Percentiles rank a stretch among this genome's conserved stretches.
Conservation (phyloP, 768 basidiomycete genomes). For the Amanita pallidorosea region DNA sequence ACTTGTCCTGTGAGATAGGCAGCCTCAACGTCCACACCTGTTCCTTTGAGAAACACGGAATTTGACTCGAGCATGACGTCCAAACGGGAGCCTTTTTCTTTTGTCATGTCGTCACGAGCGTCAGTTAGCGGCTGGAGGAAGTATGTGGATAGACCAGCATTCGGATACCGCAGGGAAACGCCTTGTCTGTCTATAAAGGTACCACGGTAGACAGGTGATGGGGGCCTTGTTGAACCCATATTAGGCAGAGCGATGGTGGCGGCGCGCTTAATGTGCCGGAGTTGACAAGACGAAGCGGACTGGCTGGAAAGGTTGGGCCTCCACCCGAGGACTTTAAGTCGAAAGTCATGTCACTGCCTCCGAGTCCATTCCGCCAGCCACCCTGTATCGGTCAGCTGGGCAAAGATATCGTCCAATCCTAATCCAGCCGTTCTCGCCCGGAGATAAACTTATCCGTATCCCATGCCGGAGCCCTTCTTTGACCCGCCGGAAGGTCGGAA, state of each 20-base stretch:
- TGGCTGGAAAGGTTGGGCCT: neutral
- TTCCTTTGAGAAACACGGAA: conserved; percentile 62
- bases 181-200: neutral
- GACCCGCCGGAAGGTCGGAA: too few species aligned
- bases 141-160: neutral
- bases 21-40: conserved; percentile 77
- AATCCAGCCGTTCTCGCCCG: too few species aligned
- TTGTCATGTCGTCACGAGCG: conserved; percentile 24
- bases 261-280: neutral
- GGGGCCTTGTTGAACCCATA: conserved; percentile 2
- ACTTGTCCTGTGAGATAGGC: conserved; percentile 74
- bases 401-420: too few species aligned
- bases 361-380: too few species aligned
- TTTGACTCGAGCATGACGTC: conserved; percentile 72
- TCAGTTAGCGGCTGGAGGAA: neutral
- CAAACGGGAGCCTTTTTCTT: conserved; percentile 42
- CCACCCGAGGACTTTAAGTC: too few species aligned
- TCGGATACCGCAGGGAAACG: conserved; percentile 2
- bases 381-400: too few species aligned
- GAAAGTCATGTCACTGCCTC: too few species aligned
- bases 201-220: neutral
- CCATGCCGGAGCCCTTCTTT: too few species aligned
- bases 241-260: neutral
- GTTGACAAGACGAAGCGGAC: neutral
- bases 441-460: too few species aligned